Base-by-base conservation (phyloP, 768 basidiomycete genomes). In the Suillus decipiens region DNA sequence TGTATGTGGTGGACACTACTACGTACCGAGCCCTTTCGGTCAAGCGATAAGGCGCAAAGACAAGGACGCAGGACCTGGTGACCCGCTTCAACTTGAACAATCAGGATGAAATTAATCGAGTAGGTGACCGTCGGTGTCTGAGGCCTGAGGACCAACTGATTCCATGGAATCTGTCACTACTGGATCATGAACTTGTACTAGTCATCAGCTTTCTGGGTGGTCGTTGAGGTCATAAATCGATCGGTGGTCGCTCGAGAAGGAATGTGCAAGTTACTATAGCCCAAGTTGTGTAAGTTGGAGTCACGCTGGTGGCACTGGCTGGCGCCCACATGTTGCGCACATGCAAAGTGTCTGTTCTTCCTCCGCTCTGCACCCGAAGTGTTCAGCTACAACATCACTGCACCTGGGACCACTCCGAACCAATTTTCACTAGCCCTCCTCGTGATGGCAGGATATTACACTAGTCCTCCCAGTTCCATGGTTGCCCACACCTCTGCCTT, bases 401-500 rank as follows among this genome's bases (percentile, higher is more conserved):
- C 15, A 57, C 15, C 33, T 41, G 56, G 24, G 17, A 41, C 34
- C 34, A 34, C 34, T 22, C 56, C 24, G 24, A 39, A 39, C 24
- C 24, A 57, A 57, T 31, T 17, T 24, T 31, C 17, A 41, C 24
- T 28, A 57, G 24, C 1, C 17, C 39, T 17, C 39, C 24, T 24
- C 24, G 56, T 41, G 37, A 75, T 75, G 74, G 74, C 74, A 15
- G 72, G 75, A 31, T 75, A 70, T 68, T 75, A 75, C 48, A 69
- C 66, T 43, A 60, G 37, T 34, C 72, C 76, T 34, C 64, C 73
- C 50, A 28, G 37, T 41, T 41, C 57, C 8, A 53, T 71, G 33
- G 57, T 76, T 31, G 68, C 74, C n/a, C 74, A 76, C 61, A 70
- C 69, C 5, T 76, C 72, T 9, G 73, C 74, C 58, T 61, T 76